A percentile compares a stretch with the other conserved stretches of the same genome.
Evolutionary conservation across 192 early-diverging fungal genomes (phyloP).

Genomic region (Coemansia aciculifera): DNA sequence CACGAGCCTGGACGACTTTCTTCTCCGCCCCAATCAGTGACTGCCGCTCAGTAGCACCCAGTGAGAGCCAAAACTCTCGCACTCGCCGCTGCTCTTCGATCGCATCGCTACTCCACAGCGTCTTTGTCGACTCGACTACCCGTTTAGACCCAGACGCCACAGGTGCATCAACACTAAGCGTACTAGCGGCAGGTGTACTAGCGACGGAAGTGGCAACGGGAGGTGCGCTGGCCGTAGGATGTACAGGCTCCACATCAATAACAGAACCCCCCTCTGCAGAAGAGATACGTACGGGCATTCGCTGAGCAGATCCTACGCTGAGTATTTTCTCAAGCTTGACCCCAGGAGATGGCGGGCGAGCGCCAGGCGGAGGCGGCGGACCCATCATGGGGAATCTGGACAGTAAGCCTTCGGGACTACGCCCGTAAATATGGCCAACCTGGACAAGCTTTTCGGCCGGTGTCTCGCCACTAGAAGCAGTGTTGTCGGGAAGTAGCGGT

Average conservation of each 20-base stretch:
- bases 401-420: neutral
- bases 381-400: neutral
- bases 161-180: neutral
- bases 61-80: slow-evolving; percentile 40
- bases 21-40: slow-evolving; percentile 39
- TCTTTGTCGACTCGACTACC: neutral
- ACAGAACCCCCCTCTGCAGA: neutral
- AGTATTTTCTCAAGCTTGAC: neutral
- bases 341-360: neutral
- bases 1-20: slow-evolving; percentile 37
- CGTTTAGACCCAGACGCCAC: neutral
- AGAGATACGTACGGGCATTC: neutral
- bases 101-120: slow-evolving; percentile 32
- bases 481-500: neutral
- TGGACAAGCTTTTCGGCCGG: neutral
- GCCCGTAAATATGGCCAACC: neutral
- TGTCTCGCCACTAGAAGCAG: neutral
- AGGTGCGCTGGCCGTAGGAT: neutral
- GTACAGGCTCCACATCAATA: neutral
- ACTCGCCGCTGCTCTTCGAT: slow-evolving; percentile 35
- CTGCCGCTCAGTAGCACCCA: slow-evolving; percentile 35
- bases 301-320: neutral
- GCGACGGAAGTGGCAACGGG: neutral
- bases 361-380: neutral
- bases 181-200: neutral